A percentile compares a stretch with the other conserved stretches of the same genome.
Conservation (phyloP, 2,329 filamentous ascomycete genomes). For the Sclerotiophoma versabilis region DNA sequence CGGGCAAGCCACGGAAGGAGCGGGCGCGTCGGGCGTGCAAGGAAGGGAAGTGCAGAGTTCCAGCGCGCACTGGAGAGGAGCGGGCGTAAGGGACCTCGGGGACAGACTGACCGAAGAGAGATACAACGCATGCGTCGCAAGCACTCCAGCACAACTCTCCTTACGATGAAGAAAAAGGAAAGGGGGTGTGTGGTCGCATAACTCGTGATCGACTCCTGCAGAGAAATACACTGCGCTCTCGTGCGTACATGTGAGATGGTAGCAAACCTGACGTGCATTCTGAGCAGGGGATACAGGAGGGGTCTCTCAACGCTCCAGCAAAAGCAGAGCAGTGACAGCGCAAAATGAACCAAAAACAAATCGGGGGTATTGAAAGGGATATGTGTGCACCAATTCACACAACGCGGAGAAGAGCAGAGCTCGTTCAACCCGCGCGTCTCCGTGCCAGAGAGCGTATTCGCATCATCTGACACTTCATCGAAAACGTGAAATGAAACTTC, state of each 20-base stretch:
- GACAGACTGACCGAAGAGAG: slow-evolving; percentile 51
- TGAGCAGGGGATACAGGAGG: slow-evolving; percentile 18
- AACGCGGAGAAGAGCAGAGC: slow-evolving; percentile 43
- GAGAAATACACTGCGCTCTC: slow-evolving; percentile 1
- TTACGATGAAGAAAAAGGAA: slow-evolving; percentile 31
- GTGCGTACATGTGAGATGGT: slow-evolving; percentile 11
- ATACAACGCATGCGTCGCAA: slow-evolving; percentile 35
- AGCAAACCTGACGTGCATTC: slow-evolving; percentile 18
- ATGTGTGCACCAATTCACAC: slow-evolving; percentile 48
- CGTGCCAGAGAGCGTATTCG: slow-evolving; percentile 42
- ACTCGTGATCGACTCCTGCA: slow-evolving; percentile 17
- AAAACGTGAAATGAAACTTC: slow-evolving; percentile 41
- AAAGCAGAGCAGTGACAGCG: slow-evolving; percentile 48
- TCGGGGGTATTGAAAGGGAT: slow-evolving; percentile 25
- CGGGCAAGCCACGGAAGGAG: slow-evolving; percentile 51
- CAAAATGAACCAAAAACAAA: slow-evolving; percentile 45
- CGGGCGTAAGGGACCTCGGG: slow-evolving; percentile 55
- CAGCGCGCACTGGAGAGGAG: slow-evolving; percentile 46
- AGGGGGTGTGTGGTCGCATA: slow-evolving; percentile 22
- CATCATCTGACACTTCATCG: slow-evolving; percentile 16
- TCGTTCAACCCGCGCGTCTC: slow-evolving; percentile 49
- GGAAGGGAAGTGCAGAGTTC: slow-evolving; percentile 39
- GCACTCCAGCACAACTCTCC: slow-evolving; percentile 27
- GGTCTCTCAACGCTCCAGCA: slow-evolving; percentile 28
- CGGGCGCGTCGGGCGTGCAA: slow-evolving; percentile 27